phyloP scores from a whole-genome alignment of 2,329 filamentous ascomycete genomes.

The Neoarthrinium moseri region DNA sequence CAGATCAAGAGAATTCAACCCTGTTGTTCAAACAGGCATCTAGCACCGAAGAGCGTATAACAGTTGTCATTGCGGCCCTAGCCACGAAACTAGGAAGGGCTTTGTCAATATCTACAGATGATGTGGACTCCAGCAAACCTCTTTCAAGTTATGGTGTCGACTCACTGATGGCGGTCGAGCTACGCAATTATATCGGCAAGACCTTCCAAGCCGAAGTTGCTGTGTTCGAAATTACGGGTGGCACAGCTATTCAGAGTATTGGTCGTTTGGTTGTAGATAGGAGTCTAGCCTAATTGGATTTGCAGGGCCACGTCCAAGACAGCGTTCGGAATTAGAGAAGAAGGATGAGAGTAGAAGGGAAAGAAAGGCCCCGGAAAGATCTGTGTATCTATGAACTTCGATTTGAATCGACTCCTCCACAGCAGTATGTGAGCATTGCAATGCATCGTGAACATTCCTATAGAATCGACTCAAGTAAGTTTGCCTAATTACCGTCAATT shows the following conservation, averaged over 20 bases:
- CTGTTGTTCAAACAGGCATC: not conserved
- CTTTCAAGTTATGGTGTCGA: slow-evolving; percentile 24
- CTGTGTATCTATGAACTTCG: too few relatives aligned
- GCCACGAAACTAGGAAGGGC: slow-evolving; percentile 14
- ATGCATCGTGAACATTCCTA: too few relatives aligned
- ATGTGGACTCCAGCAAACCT: slow-evolving; percentile 17
- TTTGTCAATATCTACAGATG: slow-evolving; percentile 12
- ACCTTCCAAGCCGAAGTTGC: not conserved
- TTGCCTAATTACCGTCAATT: too few relatives aligned
- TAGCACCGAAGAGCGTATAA: not conserved
- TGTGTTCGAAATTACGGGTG: slow-evolving; percentile 4
- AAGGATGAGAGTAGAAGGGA: too few relatives aligned
- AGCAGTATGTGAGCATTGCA: too few relatives aligned
- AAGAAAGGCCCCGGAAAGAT: too few relatives aligned
- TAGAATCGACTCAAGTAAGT: too few relatives aligned
- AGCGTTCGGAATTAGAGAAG: too few relatives aligned
- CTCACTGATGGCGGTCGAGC: slow-evolving; percentile 25
- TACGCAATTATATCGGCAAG: slow-evolving; percentile 23
- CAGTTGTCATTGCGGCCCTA: slow-evolving; percentile 11
- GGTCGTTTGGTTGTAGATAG: not conserved
- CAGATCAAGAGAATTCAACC: not conserved
- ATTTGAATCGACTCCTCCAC: too few relatives aligned
- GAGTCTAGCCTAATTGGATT: too few relatives aligned
- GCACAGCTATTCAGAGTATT: not conserved
- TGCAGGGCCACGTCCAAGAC: too few relatives aligned